phyloP scores from a whole-genome alignment of 2,329 filamentous ascomycete species.

The Neoscytalidium dimidiatum region DNA sequence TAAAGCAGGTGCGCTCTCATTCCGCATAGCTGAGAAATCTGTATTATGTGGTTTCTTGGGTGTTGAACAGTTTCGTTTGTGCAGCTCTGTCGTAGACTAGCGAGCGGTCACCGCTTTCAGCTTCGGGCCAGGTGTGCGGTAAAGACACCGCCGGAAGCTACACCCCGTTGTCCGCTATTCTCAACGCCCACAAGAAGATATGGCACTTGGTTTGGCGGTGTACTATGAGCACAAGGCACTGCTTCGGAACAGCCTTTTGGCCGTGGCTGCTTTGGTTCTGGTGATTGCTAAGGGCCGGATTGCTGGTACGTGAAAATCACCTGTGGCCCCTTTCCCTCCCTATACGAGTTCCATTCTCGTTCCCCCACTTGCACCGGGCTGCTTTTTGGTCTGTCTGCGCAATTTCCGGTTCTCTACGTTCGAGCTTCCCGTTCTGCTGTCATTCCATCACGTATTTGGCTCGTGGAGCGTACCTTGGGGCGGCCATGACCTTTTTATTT shows the following conservation, averaged over 20 bases:
- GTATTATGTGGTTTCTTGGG: background rate
- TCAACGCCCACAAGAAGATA: background rate
- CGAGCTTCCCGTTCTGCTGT: background rate
- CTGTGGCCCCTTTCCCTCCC: background rate
- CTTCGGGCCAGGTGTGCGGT: constrained; percentile 12
- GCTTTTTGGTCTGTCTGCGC: background rate
- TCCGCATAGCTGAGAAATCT: constrained; percentile 3
- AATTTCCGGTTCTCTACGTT: background rate
- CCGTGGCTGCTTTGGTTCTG: background rate
- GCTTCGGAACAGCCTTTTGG: background rate
- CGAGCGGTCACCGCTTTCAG: constrained; percentile 12
- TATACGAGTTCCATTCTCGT: background rate
- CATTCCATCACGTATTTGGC: too few species aligned
- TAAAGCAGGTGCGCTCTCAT: background rate
- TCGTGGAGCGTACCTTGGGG: background rate
- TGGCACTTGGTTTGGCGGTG: constrained; percentile 12
- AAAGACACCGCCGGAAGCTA: background rate
- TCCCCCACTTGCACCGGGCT: background rate
- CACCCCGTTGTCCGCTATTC: background rate
- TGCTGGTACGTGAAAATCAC: background rate
- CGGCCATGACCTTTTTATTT: background rate
- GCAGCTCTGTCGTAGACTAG: background rate
- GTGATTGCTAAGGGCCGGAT: constrained; percentile 11
- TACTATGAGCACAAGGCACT: constrained; percentile 17
- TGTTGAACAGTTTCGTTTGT: background rate